phyloP scores from a whole-genome alignment of 75 land plant genomes.

The Pinus taeda region DNA sequence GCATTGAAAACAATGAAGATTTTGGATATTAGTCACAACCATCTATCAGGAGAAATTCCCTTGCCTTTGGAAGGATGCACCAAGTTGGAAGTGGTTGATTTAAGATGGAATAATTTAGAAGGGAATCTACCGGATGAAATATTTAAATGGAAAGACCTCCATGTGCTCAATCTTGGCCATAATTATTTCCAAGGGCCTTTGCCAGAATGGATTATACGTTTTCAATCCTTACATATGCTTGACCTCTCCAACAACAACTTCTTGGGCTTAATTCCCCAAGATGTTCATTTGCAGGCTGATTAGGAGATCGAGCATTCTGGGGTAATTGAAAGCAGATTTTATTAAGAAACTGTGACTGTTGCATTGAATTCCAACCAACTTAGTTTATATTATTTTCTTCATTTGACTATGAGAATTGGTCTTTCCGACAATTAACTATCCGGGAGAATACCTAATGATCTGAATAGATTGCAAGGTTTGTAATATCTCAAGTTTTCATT shows the following conservation, averaged over 20 bases:
- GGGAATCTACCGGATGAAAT: constrained; percentile 56
- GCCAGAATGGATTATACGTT: constrained; percentile 58
- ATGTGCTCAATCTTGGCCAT: constrained; percentile 42
- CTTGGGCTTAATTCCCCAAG: constrained; percentile 28
- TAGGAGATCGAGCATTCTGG: too few relatives aligned
- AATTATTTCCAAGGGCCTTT: constrained; percentile 57
- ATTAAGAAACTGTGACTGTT: too few relatives aligned
- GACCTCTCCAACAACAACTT: constrained; percentile 72
- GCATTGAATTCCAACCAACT: too few relatives aligned
- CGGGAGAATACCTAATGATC: constrained; percentile 54
- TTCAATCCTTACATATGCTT: constrained; percentile 36
- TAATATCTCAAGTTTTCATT: constrained; percentile 57
- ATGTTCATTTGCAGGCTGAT: too few relatives aligned
- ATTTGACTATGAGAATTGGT: too few relatives aligned
- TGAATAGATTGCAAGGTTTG: constrained; percentile 37
- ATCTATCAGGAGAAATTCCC: constrained; percentile 67
- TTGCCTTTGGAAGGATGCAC: constrained; percentile 56
- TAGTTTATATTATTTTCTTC: too few relatives aligned
- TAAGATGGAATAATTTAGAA: constrained; percentile 54
- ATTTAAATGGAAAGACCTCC: constrained; percentile 41
- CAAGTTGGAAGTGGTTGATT: constrained; percentile 64
- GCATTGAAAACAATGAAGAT: constrained; percentile 19
- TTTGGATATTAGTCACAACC: constrained; percentile 47
- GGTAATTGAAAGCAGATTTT: too few relatives aligned
- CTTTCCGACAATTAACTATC: constrained; percentile 4